These are phyloP conservation scores for Colletotrichum sp. DNA, from an alignment of 2,329 filamentous ascomycete species.

Conservation along the genomic window DNA sequence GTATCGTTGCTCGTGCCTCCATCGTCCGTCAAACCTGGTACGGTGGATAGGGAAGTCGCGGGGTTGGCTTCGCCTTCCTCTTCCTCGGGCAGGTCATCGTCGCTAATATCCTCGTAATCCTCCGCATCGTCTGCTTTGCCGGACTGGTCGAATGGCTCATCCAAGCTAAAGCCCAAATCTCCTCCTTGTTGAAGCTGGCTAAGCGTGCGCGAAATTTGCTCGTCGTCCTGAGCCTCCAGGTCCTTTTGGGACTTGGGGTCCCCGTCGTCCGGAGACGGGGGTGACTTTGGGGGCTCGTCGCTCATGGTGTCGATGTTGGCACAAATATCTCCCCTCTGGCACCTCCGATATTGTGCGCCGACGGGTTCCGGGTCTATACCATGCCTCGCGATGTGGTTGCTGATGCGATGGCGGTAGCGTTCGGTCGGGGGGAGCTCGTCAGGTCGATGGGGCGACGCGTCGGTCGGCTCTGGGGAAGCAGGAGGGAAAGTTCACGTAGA, in stretches of 20 bases:
- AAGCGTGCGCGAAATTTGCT: constrained; percentile 49
- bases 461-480: constrained; percentile 17
- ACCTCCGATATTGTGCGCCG: constrained; percentile 18
- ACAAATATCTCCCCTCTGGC: constrained; percentile 12
- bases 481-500: constrained; percentile 23
- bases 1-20: constrained; percentile 64
- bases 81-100: constrained; percentile 88
- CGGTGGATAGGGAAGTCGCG: constrained; percentile 45
- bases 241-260: constrained; percentile 48
- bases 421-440: constrained; percentile 13
- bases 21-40: constrained; percentile 64
- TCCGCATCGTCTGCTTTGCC: constrained; percentile 93
- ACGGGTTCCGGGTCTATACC: constrained; percentile 6
- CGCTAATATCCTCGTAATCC: constrained; percentile 89
- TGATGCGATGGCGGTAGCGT: not conserved
- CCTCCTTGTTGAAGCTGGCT: constrained; percentile 44
- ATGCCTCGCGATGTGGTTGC: constrained; percentile 13
- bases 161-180: constrained; percentile 45
- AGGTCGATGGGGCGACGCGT: constrained; percentile 21
- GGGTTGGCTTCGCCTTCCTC: constrained; percentile 60
- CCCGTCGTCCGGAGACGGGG: constrained; percentile 34
- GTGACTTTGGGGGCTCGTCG: constrained; percentile 22
- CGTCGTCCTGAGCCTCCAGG: constrained; percentile 55
- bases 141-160: constrained; percentile 61
- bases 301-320: constrained; percentile 16